These are phyloP conservation scores for Nicotiana knightiana DNA, from an alignment of 257 asterid species.

Conservation along the genomic window DNA sequence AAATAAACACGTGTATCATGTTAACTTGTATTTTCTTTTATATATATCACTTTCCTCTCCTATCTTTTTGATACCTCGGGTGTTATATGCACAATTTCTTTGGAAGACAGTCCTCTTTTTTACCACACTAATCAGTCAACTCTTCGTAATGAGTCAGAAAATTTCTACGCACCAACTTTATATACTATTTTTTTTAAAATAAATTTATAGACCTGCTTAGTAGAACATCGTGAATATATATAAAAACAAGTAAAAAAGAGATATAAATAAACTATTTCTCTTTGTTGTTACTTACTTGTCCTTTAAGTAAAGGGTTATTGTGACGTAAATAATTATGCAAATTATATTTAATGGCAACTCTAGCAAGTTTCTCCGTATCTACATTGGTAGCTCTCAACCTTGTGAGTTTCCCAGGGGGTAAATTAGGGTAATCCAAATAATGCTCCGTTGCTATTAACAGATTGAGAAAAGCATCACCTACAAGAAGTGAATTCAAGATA, in stretches of 20 bases:
- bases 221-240: not conserved
- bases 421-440: constrained; percentile 21
- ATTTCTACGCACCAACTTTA: too few relatives aligned
- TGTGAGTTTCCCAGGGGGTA: constrained; percentile 33
- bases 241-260: not conserved
- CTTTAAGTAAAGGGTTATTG: constrained; percentile 19
- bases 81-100: too few relatives aligned
- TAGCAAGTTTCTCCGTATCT: constrained; percentile 59
- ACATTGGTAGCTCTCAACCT: constrained; percentile 48
- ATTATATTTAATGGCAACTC: constrained; percentile 24
- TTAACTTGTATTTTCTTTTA: too few relatives aligned
- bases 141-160: too few relatives aligned
- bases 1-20: too few relatives aligned
- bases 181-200: too few relatives aligned
- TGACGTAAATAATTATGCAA: constrained; percentile 36
- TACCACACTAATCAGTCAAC: too few relatives aligned
- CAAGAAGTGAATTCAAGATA: not conserved
- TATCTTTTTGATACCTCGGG: too few relatives aligned
- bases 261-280: too few relatives aligned
- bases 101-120: too few relatives aligned
- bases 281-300: constrained; percentile 26
- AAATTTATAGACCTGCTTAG: too few relatives aligned
- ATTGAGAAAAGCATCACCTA: constrained; percentile 24
- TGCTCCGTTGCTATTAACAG: constrained; percentile 17
- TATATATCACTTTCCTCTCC: too few relatives aligned